A percentile compares a stretch with the other conserved stretches of the same genome.
Evolutionary conservation across 768 basidiomycete genomes (phyloP).

Genomic region (Dioszegia hungarica): DNA sequence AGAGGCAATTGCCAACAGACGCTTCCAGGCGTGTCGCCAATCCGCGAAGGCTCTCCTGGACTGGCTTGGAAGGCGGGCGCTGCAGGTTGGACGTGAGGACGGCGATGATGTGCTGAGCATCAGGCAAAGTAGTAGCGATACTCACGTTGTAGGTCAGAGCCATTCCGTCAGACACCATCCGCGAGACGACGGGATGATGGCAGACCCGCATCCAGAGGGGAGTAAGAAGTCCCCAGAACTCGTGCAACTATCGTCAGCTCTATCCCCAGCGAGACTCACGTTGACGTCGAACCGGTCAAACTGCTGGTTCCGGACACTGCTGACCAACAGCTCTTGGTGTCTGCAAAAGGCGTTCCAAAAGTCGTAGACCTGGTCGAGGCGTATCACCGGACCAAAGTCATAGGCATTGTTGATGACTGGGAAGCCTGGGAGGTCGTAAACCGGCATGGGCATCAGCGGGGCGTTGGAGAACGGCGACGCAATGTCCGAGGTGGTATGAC

Average conservation of each 20-base stretch:
- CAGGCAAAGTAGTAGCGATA: constrained; percentile 18
- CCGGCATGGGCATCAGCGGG: constrained; percentile 61
- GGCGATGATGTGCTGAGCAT: constrained; percentile 23
- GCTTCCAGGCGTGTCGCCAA: constrained; percentile 21
- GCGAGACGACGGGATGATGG: constrained; percentile 79
- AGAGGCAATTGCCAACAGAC: constrained; percentile 15
- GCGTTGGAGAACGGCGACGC: constrained; percentile 33
- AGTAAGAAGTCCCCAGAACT: constrained; percentile 5
- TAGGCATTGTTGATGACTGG: constrained; percentile 4
- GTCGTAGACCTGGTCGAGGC: neutral
- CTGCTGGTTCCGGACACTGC: constrained; percentile 68
- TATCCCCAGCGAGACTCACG: constrained; percentile 15
- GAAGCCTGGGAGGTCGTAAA: constrained; percentile 67
- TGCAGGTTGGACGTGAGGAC: constrained; percentile 11
- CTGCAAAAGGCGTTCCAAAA: constrained; percentile 89
- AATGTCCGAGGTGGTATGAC: constrained; percentile 13
- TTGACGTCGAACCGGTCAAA: constrained; percentile 89
- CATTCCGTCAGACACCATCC: constrained; percentile 82
- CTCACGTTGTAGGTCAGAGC: constrained; percentile 85
- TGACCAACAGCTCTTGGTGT: constrained; percentile 75
- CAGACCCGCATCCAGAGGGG: constrained; percentile 45
- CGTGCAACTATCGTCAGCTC: constrained; percentile 36
- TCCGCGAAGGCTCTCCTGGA: constrained; percentile 9
- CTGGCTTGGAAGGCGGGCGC: neutral
- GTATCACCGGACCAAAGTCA: constrained; percentile 1